Evolutionary conservation across 176 grass and related monocot genomes (phyloP).

Genomic region (maize (Zea mays)): DNA sequence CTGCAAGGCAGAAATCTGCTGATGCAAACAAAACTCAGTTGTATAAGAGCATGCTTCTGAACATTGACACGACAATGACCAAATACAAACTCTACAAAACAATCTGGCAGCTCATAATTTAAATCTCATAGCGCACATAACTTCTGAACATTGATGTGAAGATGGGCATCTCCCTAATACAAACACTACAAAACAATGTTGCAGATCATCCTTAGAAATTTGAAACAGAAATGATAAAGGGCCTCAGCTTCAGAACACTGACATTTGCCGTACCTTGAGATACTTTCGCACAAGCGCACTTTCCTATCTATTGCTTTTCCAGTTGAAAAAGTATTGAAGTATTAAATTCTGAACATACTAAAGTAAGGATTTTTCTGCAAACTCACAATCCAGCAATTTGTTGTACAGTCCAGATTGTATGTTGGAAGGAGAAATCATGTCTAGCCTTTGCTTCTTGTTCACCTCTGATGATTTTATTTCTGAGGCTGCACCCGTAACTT

Average conservation of each 20-base stretch:
- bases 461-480: conserved; percentile 24
- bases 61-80: not conserved
- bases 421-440: conserved; percentile 4
- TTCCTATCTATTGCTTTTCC: not conserved
- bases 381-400: conserved; percentile 36
- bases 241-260: not conserved
- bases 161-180: not conserved
- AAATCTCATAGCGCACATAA: not conserved
- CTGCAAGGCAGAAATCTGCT: not conserved
- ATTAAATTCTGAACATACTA: not conserved
- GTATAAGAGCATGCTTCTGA: not conserved
- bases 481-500: not conserved
- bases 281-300: not conserved
- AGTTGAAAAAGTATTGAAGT: not conserved
- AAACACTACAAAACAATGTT: conserved; percentile 4
- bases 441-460: conserved; percentile 54
- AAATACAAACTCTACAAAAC: not conserved
- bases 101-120: not conserved
- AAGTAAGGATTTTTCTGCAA: conserved; percentile 15
- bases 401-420: conserved; percentile 31
- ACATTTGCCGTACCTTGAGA: not conserved
- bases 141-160: not conserved
- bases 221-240: not conserved
- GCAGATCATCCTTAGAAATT: not conserved
- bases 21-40: not conserved